These are phyloP conservation scores for Citeromyces hawaiiensis DNA, from an alignment of 1,139 yeast species.

Conservation along the genomic window DNA sequence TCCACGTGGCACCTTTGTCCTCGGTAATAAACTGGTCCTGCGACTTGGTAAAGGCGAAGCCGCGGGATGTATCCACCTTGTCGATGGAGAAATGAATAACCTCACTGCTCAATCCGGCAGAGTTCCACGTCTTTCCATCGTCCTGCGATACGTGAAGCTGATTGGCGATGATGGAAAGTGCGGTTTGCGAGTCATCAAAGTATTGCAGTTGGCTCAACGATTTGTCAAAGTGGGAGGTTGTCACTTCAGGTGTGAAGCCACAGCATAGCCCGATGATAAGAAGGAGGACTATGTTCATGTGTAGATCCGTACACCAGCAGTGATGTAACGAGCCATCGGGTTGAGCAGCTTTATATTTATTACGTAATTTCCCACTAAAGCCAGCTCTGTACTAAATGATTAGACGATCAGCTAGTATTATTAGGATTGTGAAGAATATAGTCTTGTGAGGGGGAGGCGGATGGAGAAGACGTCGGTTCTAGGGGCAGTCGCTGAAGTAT, in stretches of 20 bases:
- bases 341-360: no score
- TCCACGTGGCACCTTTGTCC: conserved; percentile 52
- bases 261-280: not conserved
- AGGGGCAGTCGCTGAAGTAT: no score
- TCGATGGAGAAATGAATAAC: conserved; percentile 26
- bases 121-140: conserved; percentile 44
- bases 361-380: no score
- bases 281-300: not conserved
- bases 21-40: conserved; percentile 33
- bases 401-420: no score
- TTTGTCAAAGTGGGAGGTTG: conserved; percentile 21
- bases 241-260: conserved; percentile 9
- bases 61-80: conserved; percentile 30
- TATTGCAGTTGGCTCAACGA: conserved; percentile 18
- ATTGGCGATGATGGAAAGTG: conserved; percentile 25
- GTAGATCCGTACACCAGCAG: no score
- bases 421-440: no score
- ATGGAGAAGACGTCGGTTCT: no score
- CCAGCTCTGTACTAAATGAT: no score
- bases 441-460: no score
- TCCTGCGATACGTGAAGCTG: conserved; percentile 32
- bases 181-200: conserved; percentile 42
- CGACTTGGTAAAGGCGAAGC: conserved; percentile 31
- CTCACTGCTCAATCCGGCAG: conserved; percentile 14
- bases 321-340: no score